phyloP scores from a whole-genome alignment of 176 grass and related monocot species.

The Raddia guianensis region DNA sequence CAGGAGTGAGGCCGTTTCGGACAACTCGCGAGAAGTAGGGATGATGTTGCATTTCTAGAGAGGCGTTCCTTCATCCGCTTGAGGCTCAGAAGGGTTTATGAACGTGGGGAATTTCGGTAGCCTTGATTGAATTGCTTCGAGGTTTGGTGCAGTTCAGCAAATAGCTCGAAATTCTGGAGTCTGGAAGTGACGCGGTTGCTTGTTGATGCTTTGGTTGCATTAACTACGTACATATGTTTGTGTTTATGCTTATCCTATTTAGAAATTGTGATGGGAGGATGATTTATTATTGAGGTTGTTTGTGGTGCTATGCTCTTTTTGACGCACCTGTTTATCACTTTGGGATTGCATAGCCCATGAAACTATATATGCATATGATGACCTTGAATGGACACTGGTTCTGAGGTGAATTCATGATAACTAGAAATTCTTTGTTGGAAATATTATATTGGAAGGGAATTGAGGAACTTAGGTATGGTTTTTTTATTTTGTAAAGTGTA shows the following conservation, averaged over 20 bases:
- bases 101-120: not conserved
- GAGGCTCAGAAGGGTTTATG: slow-evolving; percentile 37
- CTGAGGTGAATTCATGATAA: slow-evolving; percentile 9
- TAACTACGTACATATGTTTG: not conserved
- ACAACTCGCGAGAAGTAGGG: not conserved
- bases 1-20: not conserved
- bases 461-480: not conserved
- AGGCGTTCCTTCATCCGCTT: not conserved
- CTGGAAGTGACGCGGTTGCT: not conserved
- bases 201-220: not conserved
- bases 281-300: not conserved
- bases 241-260: slow-evolving; percentile 6
- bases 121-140: not conserved
- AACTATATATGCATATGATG: not conserved
- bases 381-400: slow-evolving; percentile 1
- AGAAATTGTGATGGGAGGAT: not conserved
- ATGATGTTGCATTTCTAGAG: not conserved
- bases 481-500: not conserved
- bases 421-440: slow-evolving; percentile 4
- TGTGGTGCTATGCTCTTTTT: not conserved
- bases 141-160: not conserved
- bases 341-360: not conserved
- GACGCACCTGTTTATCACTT: not conserved
- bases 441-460: not conserved
- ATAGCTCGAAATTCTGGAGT: slow-evolving; percentile 16